These are phyloP conservation scores for Hemisphaericaspora lyxosophila DNA, from an alignment of 1,139 yeast species.

Conservation along the genomic window DNA sequence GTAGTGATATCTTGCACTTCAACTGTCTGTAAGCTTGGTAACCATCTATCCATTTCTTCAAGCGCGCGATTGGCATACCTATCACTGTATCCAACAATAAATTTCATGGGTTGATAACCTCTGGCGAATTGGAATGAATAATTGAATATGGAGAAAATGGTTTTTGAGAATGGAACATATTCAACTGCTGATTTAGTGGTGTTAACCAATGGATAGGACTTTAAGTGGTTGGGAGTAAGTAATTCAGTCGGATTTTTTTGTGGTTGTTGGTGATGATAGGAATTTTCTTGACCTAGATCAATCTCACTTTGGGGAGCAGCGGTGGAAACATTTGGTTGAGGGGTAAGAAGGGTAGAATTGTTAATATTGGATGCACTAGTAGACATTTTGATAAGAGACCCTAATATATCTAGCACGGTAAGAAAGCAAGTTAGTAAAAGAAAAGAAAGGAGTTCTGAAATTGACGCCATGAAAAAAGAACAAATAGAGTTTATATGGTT, in stretches of 20 bases:
- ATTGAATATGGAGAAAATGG: constrained; percentile 13
- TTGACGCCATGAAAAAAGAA: constrained; percentile 9
- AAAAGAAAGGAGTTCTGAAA: constrained; percentile 15
- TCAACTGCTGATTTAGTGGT: constrained; percentile 19
- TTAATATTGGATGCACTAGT: constrained; percentile 4
- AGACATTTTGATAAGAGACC: constrained; percentile 11
- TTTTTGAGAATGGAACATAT: constrained; percentile 21
- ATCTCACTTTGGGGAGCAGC: not conserved
- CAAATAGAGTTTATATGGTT: constrained; percentile 1
- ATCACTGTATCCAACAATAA: constrained; percentile 28
- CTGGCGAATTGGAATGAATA: constrained; percentile 21
- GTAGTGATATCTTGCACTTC: constrained; percentile 41
- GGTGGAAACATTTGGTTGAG: not conserved
- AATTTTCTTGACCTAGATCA: not conserved
- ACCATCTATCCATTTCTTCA: constrained; percentile 32
- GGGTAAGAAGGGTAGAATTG: not conserved
- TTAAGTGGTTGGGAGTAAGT: constrained; percentile 19
- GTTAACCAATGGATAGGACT: constrained; percentile 25
- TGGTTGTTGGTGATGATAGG: constrained; percentile 5
- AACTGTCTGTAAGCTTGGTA: constrained; percentile 38
- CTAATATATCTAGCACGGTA: constrained; percentile 14
- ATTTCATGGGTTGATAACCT: constrained; percentile 26
- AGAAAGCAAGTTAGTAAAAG: constrained; percentile 14
- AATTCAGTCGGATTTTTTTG: constrained; percentile 8
- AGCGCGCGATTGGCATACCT: constrained; percentile 32